These are phyloP conservation scores for Cairneyella variabilis DNA, from an alignment of 495 filamentous ascomycete genomes.

Conservation along the genomic window DNA sequence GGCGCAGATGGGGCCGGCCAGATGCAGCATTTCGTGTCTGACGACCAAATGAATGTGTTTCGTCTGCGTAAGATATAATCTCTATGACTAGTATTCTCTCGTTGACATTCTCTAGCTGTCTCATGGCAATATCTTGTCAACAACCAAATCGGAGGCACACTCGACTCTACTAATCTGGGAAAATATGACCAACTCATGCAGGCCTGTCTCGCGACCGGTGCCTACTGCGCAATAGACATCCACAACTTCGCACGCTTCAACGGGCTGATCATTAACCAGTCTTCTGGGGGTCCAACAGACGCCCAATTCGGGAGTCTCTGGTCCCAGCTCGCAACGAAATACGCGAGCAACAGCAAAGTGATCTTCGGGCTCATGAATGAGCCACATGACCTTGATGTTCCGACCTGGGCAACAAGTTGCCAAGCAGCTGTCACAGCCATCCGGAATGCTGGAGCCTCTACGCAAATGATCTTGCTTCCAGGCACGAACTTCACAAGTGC, in stretches of 20 bases:
- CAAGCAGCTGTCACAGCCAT: conserved; percentile 57
- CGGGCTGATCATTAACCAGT: conserved; percentile 52
- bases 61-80: conserved; percentile 44
- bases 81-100: background rate
- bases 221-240: conserved; percentile 55
- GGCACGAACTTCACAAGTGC: conserved; percentile 48
- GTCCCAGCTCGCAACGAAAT: conserved; percentile 53
- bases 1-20: conserved; percentile 40
- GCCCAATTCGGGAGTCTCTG: conserved; percentile 52
- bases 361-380: conserved; percentile 64
- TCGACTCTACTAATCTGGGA: conserved; percentile 43
- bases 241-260: conserved; percentile 62
- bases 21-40: conserved; percentile 55
- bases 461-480: conserved; percentile 41
- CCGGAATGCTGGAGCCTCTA: conserved; percentile 49
- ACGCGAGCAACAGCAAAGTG: conserved; percentile 41
- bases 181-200: conserved; percentile 55
- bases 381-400: conserved; percentile 37
- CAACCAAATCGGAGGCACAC: conserved; percentile 41
- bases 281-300: conserved; percentile 47
- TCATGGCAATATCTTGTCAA: conserved; percentile 53
- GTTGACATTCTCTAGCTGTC: conserved; percentile 25
- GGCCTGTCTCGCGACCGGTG: conserved; percentile 51
- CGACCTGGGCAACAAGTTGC: conserved; percentile 44
- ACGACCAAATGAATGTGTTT: conserved; percentile 52